Percentiles rank a stretch among this genome's conserved stretches.
phyloP scores from a whole-genome alignment of 306 rosid species.

The Quercus engelmannii region DNA sequence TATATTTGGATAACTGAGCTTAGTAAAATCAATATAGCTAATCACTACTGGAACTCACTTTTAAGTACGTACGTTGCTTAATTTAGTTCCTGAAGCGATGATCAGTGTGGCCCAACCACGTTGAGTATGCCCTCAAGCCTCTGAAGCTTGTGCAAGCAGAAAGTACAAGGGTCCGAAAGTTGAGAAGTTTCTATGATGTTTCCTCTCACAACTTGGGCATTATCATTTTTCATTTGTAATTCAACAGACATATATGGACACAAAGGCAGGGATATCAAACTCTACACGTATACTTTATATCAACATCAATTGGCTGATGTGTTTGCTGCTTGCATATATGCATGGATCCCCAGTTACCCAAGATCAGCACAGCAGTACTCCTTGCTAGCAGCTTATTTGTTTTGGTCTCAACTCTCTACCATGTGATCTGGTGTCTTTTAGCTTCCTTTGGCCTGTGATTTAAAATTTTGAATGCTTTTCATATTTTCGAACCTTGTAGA shows the following conservation, averaged over 20 bases:
- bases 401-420: not conserved
- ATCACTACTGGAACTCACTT: not conserved
- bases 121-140: not conserved
- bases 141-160: slow-evolving; percentile 12
- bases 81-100: not conserved
- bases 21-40: not conserved
- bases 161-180: slow-evolving; percentile 20
- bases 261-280: not conserved
- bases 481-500: not conserved
- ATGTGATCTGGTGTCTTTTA: not conserved
- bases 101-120: not conserved
- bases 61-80: not conserved
- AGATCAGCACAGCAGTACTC: not conserved
- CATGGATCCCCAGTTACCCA: not conserved
- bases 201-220: slow-evolving; percentile 25
- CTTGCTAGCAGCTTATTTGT: not conserved
- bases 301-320: not conserved
- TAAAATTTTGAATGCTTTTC: not conserved
- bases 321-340: not conserved
- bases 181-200: slow-evolving; percentile 58
- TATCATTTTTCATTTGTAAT: not conserved
- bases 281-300: not conserved
- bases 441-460: not conserved
- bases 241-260: not conserved
- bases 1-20: not conserved